Evolutionary conservation across 2,329 filamentous ascomycete genomes (phyloP), one percentile per base, ranked within the genome.

Genomic region (Stenocarpella maydis): DNA sequence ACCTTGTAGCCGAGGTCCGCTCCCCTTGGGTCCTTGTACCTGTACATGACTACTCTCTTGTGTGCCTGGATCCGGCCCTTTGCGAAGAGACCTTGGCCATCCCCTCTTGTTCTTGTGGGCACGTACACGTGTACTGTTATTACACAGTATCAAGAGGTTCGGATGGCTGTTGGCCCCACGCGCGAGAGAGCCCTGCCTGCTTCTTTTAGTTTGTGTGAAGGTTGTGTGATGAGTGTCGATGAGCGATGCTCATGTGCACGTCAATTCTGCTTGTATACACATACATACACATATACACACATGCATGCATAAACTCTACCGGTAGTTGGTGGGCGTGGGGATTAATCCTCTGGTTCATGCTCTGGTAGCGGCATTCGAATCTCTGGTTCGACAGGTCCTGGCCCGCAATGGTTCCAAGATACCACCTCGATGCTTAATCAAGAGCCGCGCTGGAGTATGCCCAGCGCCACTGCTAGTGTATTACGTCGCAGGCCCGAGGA

Each of bases 301-400:
- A 14, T 12, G 19, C 19, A n/a, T 43, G 26, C 12, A 10, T 28
- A 63, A 49, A 28, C 28, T 49, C 26, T 37, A 21, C 54, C 54
- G 54, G 54, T 58, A 58, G 10, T 34, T 63, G 49, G 58, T 43
- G 28, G 28, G 28, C 58, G 8, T 63, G n/a, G 58, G 58, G 34
- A 24, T 49, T n/a, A n/a, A n/a, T n/a, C 37, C 43, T 63, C 14
- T 63, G 43, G 58, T 37, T 49, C 41, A 63, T 49, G 41, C 58
- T 26, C 41, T 37, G 58, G 41, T 61, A 31, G 55, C 15, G 55
- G 55, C 26, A 45, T 47, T 61, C 17, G 12, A 34, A 47, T 61
- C 58, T 37, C 37, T 63, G 58, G 58, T 63, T 63, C n/a, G 58
- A 63, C 58, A 37, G 28, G 28, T 37, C 37, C 41, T 63, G 26